A percentile compares a stretch with the other conserved stretches of the same genome.
Conservation (phyloP, 148 eudicot genomes). For the Amaranthus hypochondriacus region DNA sequence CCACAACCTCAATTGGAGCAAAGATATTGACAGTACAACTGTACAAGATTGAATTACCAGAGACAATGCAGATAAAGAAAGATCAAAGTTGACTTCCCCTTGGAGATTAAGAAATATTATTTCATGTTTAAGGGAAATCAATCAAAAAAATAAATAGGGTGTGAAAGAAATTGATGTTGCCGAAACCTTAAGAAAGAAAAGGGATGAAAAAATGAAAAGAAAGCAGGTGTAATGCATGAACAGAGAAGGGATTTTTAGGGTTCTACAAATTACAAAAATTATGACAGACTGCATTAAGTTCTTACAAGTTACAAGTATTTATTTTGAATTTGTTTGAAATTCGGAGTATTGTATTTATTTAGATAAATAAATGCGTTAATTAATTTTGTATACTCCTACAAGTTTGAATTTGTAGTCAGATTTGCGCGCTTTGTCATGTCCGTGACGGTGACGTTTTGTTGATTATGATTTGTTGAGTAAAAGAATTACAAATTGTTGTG, state of each 20-base stretch:
- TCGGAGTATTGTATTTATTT: neutral
- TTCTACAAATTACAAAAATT: neutral
- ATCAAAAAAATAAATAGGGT: too few relatives aligned
- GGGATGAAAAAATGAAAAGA: neutral
- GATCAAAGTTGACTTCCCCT: neutral
- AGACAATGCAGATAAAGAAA: slow-evolving; percentile 15
- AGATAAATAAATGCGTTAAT: too few relatives aligned
- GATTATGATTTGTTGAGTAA: neutral
- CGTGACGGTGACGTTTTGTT: neutral
- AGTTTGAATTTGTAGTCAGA: neutral
- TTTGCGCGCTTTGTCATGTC: slow-evolving; percentile 1
- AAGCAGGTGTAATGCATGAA: slow-evolving; percentile 9
- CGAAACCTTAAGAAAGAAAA: neutral
- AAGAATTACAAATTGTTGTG: neutral
- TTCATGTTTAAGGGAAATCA: too few relatives aligned
- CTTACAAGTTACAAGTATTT: neutral
- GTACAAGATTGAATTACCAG: slow-evolving; percentile 11
- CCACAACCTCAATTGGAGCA: neutral
- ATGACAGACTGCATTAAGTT: too few relatives aligned
- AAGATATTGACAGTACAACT: neutral
- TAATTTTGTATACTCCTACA: neutral
- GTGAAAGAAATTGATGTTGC: too few relatives aligned
- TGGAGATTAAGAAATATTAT: neutral
- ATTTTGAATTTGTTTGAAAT: neutral
- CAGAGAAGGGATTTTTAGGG: neutral